phyloP scores from a whole-genome alignment of 2,329 filamentous ascomycete species.

The Pseudonectria foliicola region DNA sequence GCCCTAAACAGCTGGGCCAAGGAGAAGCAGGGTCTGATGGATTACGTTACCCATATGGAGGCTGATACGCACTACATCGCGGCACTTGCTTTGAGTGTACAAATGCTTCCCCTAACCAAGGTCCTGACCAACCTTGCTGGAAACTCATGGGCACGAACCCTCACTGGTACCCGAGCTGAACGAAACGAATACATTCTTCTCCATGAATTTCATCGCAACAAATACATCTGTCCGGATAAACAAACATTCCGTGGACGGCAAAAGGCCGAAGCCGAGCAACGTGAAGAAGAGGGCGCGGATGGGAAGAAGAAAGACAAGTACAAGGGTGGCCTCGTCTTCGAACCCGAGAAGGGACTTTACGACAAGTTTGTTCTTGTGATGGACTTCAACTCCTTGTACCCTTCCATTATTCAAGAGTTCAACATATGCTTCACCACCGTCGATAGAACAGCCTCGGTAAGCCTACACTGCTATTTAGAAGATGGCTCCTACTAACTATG shows the following conservation, averaged over 20 bases:
- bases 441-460: conserved; percentile 65
- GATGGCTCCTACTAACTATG: conserved; percentile 20
- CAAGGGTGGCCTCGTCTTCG: conserved; percentile 97
- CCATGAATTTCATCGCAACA: conserved; percentile 93
- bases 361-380: conserved; percentile 98
- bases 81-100: conserved; percentile 78
- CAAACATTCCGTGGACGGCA: conserved; percentile 69
- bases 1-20: conserved; percentile 78
- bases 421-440: conserved; percentile 99
- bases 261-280: conserved; percentile 62
- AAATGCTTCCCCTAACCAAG: conserved; percentile 90
- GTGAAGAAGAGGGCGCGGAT: conserved; percentile 61
- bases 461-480: conserved; percentile 20
- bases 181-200: conserved; percentile 98
- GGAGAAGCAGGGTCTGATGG: conserved; percentile 75
- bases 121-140: conserved; percentile 93
- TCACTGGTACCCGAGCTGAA: conserved; percentile 92
- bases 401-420: conserved; percentile 97
- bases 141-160: conserved; percentile 94
- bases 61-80: conserved; percentile 95
- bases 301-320: conserved; percentile 98
- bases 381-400: conserved; percentile 99
- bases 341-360: conserved; percentile 94
- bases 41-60: conserved; percentile 90
- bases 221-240: conserved; percentile 98